Conservation (phyloP, 495 filamentous ascomycete genomes). For the Tuber indicum region DNA sequence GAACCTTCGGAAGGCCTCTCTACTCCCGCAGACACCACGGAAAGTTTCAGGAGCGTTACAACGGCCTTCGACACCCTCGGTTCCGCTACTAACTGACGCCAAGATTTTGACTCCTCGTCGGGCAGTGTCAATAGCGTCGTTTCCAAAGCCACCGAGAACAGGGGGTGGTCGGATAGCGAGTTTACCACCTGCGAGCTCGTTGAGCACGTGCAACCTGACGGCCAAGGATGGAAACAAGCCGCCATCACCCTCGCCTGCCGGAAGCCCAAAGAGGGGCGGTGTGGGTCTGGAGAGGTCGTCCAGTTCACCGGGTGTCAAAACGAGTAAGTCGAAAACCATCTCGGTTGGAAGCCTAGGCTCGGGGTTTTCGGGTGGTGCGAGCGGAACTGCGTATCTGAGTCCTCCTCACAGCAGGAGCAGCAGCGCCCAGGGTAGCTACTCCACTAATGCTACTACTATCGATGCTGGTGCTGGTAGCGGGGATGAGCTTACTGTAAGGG, state of each 20-base stretch:
- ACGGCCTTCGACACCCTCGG: constrained; percentile 26
- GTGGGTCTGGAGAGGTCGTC: constrained; percentile 21
- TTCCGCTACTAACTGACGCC: constrained; percentile 22
- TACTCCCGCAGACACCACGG: constrained; percentile 32
- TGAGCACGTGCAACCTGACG: neutral
- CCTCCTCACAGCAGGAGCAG: constrained; percentile 40
- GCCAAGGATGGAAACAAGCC: neutral
- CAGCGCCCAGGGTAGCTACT: constrained; percentile 41
- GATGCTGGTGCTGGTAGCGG: constrained; percentile 25
- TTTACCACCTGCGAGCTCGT: constrained; percentile 22
- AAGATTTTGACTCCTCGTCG: constrained; percentile 21
- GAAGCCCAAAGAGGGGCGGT: constrained; percentile 12
- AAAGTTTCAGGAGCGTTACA: constrained; percentile 27
- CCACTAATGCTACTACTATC: constrained; percentile 39
- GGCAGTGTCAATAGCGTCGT: constrained; percentile 39
- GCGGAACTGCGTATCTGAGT: constrained; percentile 32
- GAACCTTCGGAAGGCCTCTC: constrained; percentile 32
- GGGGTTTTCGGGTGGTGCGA: constrained; percentile 18
- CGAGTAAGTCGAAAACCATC: constrained; percentile 17
- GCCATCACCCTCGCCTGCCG: neutral
- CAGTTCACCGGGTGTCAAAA: constrained; percentile 5
- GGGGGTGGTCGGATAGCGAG: constrained; percentile 28
- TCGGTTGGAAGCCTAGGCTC: constrained; percentile 15
- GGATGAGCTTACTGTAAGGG: constrained; percentile 24
- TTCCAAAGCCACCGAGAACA: constrained; percentile 37